Percentiles rank a stretch among this genome's conserved stretches.
These are phyloP conservation scores for Gonapodya sp. DNA, from an alignment of 192 early-diverging fungal species.

Conservation along the genomic window DNA sequence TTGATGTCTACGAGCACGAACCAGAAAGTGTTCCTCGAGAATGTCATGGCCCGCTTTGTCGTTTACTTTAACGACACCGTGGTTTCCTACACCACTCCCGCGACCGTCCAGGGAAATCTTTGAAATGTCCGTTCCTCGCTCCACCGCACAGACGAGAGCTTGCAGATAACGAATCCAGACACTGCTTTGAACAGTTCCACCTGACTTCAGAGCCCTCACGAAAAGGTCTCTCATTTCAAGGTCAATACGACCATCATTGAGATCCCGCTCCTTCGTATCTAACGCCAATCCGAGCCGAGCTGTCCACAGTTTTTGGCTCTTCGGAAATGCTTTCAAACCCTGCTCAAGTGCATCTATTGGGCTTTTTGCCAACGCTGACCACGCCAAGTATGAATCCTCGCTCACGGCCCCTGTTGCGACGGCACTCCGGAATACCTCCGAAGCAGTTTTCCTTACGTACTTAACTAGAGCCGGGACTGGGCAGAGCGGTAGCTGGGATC, in stretches of 20 bases:
- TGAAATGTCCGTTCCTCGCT: background rate
- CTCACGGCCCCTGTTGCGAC: background rate
- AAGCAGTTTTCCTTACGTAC: background rate
- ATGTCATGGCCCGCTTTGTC: background rate
- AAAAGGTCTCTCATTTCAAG: background rate
- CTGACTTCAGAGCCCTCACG: background rate
- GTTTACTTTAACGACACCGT: too few relatives aligned
- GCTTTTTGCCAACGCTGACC: background rate
- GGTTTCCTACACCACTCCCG: too few relatives aligned
- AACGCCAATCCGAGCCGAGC: background rate
- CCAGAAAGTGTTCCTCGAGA: background rate
- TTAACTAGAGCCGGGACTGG: background rate
- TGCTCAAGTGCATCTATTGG: background rate
- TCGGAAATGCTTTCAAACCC: background rate
- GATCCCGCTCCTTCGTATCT: background rate
- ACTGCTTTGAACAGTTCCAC: background rate
- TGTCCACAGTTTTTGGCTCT: background rate
- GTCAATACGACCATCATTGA: background rate
- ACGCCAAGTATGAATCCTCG: background rate
- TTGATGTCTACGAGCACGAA: background rate
- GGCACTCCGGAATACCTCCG: background rate
- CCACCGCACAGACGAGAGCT: background rate
- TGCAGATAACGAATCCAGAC: background rate
- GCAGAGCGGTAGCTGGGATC: background rate
- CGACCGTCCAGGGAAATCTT: too few relatives aligned